Conservation (phyloP, 305 asterid species). For the Fraxinus paxiana region DNA sequence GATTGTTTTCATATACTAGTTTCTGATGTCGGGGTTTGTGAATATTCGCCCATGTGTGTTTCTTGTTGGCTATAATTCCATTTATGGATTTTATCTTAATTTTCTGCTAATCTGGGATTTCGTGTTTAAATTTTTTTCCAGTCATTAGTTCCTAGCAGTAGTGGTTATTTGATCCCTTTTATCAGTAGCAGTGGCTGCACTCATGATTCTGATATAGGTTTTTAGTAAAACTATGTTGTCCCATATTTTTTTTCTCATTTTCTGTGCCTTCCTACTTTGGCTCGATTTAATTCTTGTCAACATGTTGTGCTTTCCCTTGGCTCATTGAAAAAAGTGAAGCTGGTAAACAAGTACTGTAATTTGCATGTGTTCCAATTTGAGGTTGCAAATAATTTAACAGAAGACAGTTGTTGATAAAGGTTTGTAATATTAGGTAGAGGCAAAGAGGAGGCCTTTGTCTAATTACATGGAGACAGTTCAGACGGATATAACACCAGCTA, state of each 20-base stretch:
- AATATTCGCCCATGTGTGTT: background rate
- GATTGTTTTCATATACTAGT: background rate
- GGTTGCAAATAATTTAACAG: background rate
- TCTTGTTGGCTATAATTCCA: conserved; percentile 8
- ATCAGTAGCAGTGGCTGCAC: background rate
- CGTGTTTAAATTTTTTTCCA: background rate
- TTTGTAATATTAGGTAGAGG: conserved; percentile 53
- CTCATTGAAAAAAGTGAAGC: background rate
- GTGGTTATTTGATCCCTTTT: background rate
- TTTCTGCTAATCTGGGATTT: background rate
- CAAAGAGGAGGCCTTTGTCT: conserved; percentile 57
- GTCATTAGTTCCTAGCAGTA: background rate
- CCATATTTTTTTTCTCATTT: background rate
- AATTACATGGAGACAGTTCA: conserved; percentile 77
- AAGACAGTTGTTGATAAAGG: conserved; percentile 17
- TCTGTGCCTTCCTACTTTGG: background rate
- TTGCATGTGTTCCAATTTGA: background rate
- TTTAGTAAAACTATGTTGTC: background rate
- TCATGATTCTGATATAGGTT: background rate
- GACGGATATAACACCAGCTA: conserved; percentile 46
- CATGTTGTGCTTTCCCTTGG: background rate
- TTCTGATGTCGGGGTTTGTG: background rate
- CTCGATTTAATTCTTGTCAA: background rate
- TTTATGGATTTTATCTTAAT: background rate
- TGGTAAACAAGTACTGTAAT: background rate